phyloP scores from a whole-genome alignment of 345 rosid species.

The Euphorbia pulcherrima region DNA sequence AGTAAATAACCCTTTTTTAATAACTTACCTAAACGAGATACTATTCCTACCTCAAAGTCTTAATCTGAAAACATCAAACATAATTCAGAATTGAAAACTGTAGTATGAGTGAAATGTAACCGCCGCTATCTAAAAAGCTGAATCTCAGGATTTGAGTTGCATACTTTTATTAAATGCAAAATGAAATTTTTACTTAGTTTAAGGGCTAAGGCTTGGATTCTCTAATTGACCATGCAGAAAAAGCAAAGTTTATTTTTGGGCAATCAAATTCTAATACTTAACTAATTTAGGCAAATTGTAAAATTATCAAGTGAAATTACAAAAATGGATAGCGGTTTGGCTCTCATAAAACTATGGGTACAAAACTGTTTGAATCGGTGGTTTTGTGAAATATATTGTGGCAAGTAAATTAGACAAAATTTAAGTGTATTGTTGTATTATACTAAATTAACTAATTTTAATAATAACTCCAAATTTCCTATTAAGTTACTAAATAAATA shows the following conservation, averaged over 20 bases:
- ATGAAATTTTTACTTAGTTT: not conserved
- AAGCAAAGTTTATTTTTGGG: not conserved
- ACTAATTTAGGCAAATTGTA: not conserved
- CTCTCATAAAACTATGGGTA: not conserved
- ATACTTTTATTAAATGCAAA: not conserved
- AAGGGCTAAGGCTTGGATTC: not conserved
- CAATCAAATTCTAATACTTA: not conserved
- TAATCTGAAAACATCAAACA: not conserved
- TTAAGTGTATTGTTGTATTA: not conserved
- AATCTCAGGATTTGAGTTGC: not conserved
- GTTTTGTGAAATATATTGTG: not conserved
- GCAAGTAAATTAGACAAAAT: not conserved
- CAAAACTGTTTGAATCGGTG: constrained; percentile 9
- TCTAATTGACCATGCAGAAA: not conserved
- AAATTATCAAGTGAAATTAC: not conserved
- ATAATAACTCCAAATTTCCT: not conserved
- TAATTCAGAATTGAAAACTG: not conserved
- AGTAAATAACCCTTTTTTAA: too few relatives aligned
- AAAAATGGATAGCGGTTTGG: not conserved
- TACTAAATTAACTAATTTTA: not conserved
- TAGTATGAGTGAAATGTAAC: not conserved
- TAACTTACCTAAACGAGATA: not conserved
- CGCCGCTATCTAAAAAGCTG: not conserved
- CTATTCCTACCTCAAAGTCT: not conserved
- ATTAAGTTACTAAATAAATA: not conserved